A percentile compares a stretch with the other conserved stretches of the same genome.
Evolutionary conservation across 441 rosid species (phyloP).

Genomic region (Gossypium lobatum): DNA sequence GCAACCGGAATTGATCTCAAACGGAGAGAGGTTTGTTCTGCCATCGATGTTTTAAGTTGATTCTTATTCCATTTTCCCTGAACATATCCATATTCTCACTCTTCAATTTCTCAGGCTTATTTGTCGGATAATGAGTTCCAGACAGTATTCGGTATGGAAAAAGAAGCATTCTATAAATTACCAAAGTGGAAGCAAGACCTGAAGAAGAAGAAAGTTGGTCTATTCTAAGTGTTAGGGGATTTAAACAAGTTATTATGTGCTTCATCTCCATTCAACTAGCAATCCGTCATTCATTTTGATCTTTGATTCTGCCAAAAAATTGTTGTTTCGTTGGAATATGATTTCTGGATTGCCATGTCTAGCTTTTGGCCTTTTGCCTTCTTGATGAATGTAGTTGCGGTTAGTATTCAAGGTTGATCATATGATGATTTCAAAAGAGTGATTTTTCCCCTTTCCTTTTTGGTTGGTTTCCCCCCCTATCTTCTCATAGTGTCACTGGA

Average conservation of each 20-base stretch:
- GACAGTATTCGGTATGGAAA: constrained; percentile 56
- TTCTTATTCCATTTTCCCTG: neutral
- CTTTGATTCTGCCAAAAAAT: constrained; percentile 13
- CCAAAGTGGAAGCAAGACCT: constrained; percentile 99
- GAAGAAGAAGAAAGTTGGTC: constrained; percentile 79
- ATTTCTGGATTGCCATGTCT: constrained; percentile 23
- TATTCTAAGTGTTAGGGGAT: constrained; percentile 45
- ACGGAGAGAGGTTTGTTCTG: constrained; percentile 72
- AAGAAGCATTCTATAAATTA: constrained; percentile 56
- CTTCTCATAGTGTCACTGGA: constrained; percentile 18
- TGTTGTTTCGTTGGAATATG: constrained; percentile 13
- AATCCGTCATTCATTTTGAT: constrained; percentile 11
- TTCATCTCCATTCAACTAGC: constrained; percentile 12
- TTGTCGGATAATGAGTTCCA: constrained; percentile 83
- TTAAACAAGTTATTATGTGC: constrained; percentile 17
- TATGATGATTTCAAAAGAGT: constrained; percentile 36
- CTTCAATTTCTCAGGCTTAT: constrained; percentile 55
- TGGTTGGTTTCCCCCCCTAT: neutral
- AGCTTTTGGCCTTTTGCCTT: constrained; percentile 20
- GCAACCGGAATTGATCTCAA: constrained; percentile 40
- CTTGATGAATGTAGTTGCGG: constrained; percentile 27
- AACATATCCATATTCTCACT: neutral
- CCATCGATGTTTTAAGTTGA: constrained; percentile 4
- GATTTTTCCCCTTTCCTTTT: constrained; percentile 19
- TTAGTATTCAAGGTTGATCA: constrained; percentile 30